Conservation (phyloP, 2,329 filamentous ascomycete genomes). For the Didymella arachidicola region DNA sequence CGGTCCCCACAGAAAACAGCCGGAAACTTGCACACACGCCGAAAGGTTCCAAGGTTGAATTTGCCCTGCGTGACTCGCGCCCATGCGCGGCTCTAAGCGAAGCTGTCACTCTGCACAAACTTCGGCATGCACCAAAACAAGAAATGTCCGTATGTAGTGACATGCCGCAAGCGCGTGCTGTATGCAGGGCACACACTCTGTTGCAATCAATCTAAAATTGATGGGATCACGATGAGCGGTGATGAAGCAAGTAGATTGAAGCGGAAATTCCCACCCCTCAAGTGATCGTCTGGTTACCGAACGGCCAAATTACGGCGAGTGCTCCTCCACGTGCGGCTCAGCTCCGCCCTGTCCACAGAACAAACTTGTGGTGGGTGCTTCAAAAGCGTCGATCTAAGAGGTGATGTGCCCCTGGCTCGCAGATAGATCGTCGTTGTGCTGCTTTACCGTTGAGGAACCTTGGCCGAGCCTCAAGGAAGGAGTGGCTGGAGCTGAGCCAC, state of each 20-base stretch:
- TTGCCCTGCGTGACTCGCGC: slow-evolving; percentile 2
- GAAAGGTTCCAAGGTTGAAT: background rate
- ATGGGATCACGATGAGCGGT: background rate
- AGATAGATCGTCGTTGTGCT: background rate
- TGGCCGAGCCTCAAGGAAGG: background rate
- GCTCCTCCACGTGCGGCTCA: slow-evolving; percentile 1
- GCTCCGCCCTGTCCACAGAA: slow-evolving; percentile 1
- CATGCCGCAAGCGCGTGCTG: background rate
- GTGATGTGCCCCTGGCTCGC: slow-evolving; percentile 5
- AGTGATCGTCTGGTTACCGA: slow-evolving; percentile 2
- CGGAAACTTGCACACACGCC: background rate
- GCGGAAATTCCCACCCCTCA: background rate
- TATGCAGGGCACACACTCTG: background rate
- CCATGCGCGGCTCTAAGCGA: slow-evolving; percentile 3
- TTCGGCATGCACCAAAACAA: slow-evolving; percentile 1
- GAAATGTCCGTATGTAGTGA: background rate
- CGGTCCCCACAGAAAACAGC: slow-evolving; percentile 1
- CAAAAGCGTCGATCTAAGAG: slow-evolving; percentile 8
- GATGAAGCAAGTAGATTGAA: background rate
- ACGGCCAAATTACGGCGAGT: slow-evolving; percentile 4
- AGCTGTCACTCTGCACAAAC: slow-evolving; percentile 8
- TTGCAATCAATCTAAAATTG: background rate
- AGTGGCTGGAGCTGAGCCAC: slow-evolving; percentile 4
- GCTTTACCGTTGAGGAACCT: background rate
- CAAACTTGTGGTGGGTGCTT: slow-evolving; percentile 15